phyloP scores from a whole-genome alignment of 129 eudicot species.

The Helianthus tuberosus region DNA sequence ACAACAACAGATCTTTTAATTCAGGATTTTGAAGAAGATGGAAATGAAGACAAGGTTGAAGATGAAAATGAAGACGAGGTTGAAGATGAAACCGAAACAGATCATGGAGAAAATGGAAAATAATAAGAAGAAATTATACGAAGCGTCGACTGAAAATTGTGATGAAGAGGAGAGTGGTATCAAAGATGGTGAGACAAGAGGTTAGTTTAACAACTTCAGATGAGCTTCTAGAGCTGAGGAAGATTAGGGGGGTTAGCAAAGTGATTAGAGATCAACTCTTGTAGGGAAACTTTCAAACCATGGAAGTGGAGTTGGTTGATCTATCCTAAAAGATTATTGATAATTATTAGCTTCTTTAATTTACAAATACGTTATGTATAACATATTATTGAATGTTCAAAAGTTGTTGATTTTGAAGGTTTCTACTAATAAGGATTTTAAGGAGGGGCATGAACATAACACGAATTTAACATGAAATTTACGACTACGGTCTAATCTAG shows the following conservation, averaged over 20 bases:
- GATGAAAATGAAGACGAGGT: constrained; percentile 6
- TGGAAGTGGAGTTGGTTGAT: neutral
- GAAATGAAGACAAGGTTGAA: constrained; percentile 10
- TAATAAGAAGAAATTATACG: neutral
- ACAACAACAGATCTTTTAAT: constrained; percentile 10
- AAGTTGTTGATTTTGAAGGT: neutral
- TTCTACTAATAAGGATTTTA: too few relatives aligned
- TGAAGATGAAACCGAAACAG: constrained; percentile 11
- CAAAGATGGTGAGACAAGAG: constrained; percentile 15
- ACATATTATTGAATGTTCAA: neutral
- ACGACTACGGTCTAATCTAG: too few relatives aligned
- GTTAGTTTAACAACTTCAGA: constrained; percentile 24
- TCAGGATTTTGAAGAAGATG: constrained; percentile 11
- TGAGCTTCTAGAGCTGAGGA: constrained; percentile 22
- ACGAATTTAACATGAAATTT: too few relatives aligned
- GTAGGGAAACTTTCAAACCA: constrained; percentile 1
- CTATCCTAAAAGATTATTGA: neutral
- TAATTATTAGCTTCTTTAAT: neutral
- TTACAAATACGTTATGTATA: neutral
- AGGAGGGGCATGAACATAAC: too few relatives aligned
- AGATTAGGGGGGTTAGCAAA: constrained; percentile 30
- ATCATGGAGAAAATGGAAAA: constrained; percentile 3
- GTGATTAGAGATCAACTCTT: constrained; percentile 2
- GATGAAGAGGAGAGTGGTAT: neutral
- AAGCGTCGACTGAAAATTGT: neutral